Percentiles rank a stretch among this genome's conserved stretches.
These are phyloP conservation scores for Pinus albicaulis DNA, from an alignment of 75 land plant genomes.

Conservation along the genomic window DNA sequence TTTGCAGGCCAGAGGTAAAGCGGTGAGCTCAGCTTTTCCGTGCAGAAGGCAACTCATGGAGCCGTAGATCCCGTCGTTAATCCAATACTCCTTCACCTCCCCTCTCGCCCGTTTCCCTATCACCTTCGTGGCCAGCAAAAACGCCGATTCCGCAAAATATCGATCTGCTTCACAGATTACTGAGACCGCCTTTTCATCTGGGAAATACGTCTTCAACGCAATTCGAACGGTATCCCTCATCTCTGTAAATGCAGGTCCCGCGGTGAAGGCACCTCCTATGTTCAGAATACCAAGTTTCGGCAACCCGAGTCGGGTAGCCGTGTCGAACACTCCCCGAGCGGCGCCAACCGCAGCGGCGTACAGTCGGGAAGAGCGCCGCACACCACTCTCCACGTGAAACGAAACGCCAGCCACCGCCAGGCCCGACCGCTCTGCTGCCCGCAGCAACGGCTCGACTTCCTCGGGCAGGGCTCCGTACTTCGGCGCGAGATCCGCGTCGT, in stretches of 20 bases:
- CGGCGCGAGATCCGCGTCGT: slow-evolving; percentile 14
- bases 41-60: slow-evolving; percentile 51
- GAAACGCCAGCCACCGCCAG: slow-evolving; percentile 39
- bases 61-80: slow-evolving; percentile 60
- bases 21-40: slow-evolving; percentile 38
- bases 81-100: slow-evolving; percentile 50
- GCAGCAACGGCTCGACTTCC: slow-evolving; percentile 36
- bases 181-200: slow-evolving; percentile 10
- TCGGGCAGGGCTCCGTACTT: slow-evolving; percentile 53
- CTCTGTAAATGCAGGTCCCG: slow-evolving; percentile 14
- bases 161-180: slow-evolving; percentile 52
- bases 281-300: slow-evolving; percentile 29
- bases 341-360: slow-evolving; percentile 25
- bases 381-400: slow-evolving; percentile 55
- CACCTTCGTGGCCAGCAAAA: slow-evolving; percentile 36
- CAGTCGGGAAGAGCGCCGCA: not conserved
- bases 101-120: slow-evolving; percentile 45
- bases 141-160: slow-evolving; percentile 50
- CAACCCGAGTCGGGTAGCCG: slow-evolving; percentile 26
- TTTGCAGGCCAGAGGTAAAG: slow-evolving; percentile 16
- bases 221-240: slow-evolving; percentile 19
- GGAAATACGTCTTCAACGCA: slow-evolving; percentile 29
- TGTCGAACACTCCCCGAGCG: slow-evolving; percentile 29
- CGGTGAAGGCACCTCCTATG: slow-evolving; percentile 49
- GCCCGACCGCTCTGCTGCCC: slow-evolving; percentile 26